Conservation (phyloP, 2,329 filamentous ascomycete species). For the Aspergillus nomiae region DNA sequence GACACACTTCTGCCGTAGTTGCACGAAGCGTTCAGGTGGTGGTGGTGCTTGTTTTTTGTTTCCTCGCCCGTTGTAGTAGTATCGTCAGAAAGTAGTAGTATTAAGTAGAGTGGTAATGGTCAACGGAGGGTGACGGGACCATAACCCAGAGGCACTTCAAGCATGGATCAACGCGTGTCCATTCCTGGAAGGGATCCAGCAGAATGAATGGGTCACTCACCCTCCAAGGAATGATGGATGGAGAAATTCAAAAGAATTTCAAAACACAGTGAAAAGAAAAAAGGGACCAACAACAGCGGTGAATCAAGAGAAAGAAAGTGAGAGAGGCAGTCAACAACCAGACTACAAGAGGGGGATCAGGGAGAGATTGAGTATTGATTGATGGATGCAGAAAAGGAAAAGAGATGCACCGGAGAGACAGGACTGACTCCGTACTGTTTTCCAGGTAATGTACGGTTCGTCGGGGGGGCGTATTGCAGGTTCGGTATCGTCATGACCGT, state of each 20-base stretch:
- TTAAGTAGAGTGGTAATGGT: conserved; percentile 5
- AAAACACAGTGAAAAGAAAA: not conserved
- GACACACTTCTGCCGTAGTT: conserved; percentile 4
- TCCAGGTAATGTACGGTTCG: not conserved
- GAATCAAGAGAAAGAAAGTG: not conserved
- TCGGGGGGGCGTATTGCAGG: not conserved
- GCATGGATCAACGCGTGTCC: conserved; percentile 26
- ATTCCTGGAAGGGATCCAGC: conserved; percentile 16
- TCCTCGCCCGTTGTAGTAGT: conserved; percentile 5
- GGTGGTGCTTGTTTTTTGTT: conserved; percentile 6
- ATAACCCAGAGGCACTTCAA: conserved; percentile 12
- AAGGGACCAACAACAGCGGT: not conserved
- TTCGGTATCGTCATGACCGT: not conserved
- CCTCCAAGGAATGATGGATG: not conserved
- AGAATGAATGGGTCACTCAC: not conserved
- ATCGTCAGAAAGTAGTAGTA: conserved; percentile 4
- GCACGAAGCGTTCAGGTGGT: conserved; percentile 1
- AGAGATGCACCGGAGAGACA: not conserved
- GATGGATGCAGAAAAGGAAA: not conserved
- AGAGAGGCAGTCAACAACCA: not conserved
- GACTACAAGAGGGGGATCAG: no score
- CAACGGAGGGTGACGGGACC: conserved; percentile 12
- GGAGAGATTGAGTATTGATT: not conserved
- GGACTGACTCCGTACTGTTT: not conserved
- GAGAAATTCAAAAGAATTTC: not conserved